phyloP scores from a whole-genome alignment of 2,329 filamentous ascomycete genomes.

The Annulohypoxylon truncatum region DNA sequence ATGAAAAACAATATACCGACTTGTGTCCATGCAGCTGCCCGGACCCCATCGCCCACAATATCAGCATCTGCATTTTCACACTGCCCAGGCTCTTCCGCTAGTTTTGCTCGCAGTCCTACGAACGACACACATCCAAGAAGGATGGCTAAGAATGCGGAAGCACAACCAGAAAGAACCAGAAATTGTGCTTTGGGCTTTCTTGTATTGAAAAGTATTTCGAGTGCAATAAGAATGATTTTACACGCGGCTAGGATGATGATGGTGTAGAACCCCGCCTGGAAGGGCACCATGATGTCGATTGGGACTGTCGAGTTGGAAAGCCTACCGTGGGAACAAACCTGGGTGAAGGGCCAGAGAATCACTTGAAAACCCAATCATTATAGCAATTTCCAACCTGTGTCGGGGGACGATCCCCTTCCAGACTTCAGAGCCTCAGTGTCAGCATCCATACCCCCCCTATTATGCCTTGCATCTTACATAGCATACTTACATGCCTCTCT shows the following conservation, averaged over 20 bases:
- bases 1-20: constrained; percentile 32
- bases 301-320: constrained; percentile 3
- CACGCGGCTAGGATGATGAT: constrained; percentile 16
- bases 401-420: neutral
- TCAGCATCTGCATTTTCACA: constrained; percentile 32
- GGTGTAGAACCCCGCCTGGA: constrained; percentile 22
- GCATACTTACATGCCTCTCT: neutral
- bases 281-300: constrained; percentile 17
- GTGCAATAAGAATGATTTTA: constrained; percentile 12
- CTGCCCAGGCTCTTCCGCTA: constrained; percentile 3
- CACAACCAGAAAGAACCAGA: neutral
- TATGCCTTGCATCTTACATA: constrained; percentile 13
- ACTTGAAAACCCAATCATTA: constrained; percentile 9
- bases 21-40: constrained; percentile 29
- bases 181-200: neutral
- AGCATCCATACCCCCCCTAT: neutral
- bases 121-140: constrained; percentile 28
- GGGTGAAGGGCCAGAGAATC: neutral
- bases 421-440: constrained; percentile 25
- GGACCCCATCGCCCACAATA: constrained; percentile 32
- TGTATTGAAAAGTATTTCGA: constrained; percentile 7
- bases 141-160: constrained; percentile 22
- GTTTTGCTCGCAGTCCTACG: constrained; percentile 5
- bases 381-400: constrained; percentile 12
- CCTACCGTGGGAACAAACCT: neutral